phyloP scores from a whole-genome alignment of 768 basidiomycete species.

The Rhizopogon vinicolor region DNA sequence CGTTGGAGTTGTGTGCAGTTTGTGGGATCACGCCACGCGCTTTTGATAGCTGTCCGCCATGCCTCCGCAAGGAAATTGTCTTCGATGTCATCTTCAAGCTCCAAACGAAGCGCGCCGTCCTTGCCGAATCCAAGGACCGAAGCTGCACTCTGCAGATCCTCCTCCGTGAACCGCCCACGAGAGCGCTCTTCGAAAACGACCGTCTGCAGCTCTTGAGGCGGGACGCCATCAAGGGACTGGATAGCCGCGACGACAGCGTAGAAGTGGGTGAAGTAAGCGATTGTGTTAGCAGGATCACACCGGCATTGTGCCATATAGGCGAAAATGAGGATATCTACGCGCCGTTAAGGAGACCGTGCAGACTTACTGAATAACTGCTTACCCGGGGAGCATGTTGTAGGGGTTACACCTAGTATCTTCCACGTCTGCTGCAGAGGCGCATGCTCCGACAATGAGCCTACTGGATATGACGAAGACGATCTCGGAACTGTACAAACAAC shows the following conservation, averaged over 20 bases:
- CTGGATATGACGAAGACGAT: constrained; percentile 37
- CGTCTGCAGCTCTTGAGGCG: constrained; percentile 45
- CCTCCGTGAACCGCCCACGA: constrained; percentile 56
- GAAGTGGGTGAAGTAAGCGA: constrained; percentile 60
- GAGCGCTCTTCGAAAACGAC: constrained; percentile 58
- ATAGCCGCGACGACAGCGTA: constrained; percentile 46
- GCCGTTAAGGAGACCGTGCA: not conserved
- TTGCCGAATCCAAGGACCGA: constrained; percentile 61
- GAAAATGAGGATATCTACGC: constrained; percentile 65
- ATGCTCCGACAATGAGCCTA: constrained; percentile 30
- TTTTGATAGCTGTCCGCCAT: constrained; percentile 54
- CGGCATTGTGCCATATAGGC: constrained; percentile 79
- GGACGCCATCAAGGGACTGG: constrained; percentile 43
- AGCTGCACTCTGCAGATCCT: constrained; percentile 48
- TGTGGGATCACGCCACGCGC: constrained; percentile 46
- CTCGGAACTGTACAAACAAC: constrained; percentile 44
- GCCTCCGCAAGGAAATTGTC: constrained; percentile 69
- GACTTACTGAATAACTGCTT: constrained; percentile 7
- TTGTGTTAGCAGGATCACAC: constrained; percentile 66
- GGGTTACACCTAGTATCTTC: constrained; percentile 59
- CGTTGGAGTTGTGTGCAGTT: constrained; percentile 44
- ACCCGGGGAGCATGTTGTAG: constrained; percentile 64
- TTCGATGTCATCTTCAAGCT: constrained; percentile 66
- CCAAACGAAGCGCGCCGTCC: constrained; percentile 53
- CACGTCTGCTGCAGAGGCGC: constrained; percentile 36